Evolutionary conservation across 129 eudicot genomes (phyloP).

Genomic region (Artemisia tridentata): DNA sequence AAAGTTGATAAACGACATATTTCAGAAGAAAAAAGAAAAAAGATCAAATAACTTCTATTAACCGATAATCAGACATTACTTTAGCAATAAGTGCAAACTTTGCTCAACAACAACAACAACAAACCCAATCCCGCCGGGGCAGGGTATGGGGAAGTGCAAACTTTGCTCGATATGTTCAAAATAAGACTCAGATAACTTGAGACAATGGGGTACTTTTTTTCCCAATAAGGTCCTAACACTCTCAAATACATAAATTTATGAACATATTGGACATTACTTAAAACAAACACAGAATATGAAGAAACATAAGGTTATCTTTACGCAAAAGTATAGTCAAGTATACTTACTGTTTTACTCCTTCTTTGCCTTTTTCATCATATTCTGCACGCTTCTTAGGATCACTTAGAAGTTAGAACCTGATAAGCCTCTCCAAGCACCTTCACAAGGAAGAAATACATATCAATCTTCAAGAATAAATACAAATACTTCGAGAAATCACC

Average conservation of each 20-base stretch:
- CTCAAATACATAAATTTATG: neutral
- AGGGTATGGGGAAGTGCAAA: too few species aligned
- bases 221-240: neutral
- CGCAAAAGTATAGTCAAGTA: neutral
- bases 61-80: too few species aligned
- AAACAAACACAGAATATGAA: neutral
- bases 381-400: slow-evolving; percentile 89
- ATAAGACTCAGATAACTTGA: too few species aligned
- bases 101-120: too few species aligned
- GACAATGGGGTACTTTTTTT: too few species aligned
- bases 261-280: neutral
- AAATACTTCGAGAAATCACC: too few species aligned
- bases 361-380: slow-evolving; percentile 72
- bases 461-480: neutral
- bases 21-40: too few species aligned
- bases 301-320: neutral
- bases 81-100: too few species aligned
- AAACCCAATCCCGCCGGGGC: too few species aligned
- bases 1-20: too few species aligned
- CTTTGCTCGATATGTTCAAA: too few species aligned
- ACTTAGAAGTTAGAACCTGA: slow-evolving; percentile 83
- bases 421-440: slow-evolving; percentile 94
- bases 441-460: slow-evolving; percentile 10
- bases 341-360: slow-evolving; percentile 61
- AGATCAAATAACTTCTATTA: too few species aligned